Evolutionary conservation across 2,329 filamentous ascomycete species (phyloP), one percentile per base, ranked within the genome.

Genomic region (Neurospora sp.): DNA sequence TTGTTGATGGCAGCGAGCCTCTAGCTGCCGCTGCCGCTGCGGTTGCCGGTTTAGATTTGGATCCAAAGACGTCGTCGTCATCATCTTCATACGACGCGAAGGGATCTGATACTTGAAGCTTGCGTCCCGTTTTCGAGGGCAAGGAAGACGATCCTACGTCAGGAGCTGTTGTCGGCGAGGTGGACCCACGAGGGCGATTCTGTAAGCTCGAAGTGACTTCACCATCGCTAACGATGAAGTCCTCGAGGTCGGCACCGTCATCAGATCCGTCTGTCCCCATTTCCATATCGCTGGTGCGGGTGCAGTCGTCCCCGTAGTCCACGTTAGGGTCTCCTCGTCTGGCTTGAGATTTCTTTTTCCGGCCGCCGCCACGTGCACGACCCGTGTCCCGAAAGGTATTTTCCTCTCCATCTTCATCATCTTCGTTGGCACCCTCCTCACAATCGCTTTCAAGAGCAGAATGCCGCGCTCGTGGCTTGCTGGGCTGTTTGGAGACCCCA

Each of bases 161-260:
- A 10, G 70, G 69, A 10, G 72, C 70, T 17, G 72, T 73, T n/a
- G 71, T 72, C 8, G 72, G 75, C 6, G 77, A 78, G 15, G 78
- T 73, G 12, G 72, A 72, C 46, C 23, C 23, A 11, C 46, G 46
- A 1, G 46, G 46, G 23, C 66, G 43, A 19, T 66, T 76, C 38
- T 72, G 76, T 73, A 78, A 77, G 72, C 82, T 82, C 1, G 81
- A 82, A 0, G 76, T 75, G 4, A 78, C 68, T 15, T 73, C 73
- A 67, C 88, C 78, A 78, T 88, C 78, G 73, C 81, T 77, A 75
- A 89, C 82, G 75, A 92, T 76, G 79, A 92, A 85, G 80, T 88
- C 81, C 74, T 86, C 70, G 15, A 88, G 77, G 72, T 87, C 85
- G 65, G 78, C 80, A 12, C 83, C 83, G 70, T 81, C 79, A 70